Conservation (phyloP, 768 basidiomycete genomes). For the Naematelia aurantialba region DNA sequence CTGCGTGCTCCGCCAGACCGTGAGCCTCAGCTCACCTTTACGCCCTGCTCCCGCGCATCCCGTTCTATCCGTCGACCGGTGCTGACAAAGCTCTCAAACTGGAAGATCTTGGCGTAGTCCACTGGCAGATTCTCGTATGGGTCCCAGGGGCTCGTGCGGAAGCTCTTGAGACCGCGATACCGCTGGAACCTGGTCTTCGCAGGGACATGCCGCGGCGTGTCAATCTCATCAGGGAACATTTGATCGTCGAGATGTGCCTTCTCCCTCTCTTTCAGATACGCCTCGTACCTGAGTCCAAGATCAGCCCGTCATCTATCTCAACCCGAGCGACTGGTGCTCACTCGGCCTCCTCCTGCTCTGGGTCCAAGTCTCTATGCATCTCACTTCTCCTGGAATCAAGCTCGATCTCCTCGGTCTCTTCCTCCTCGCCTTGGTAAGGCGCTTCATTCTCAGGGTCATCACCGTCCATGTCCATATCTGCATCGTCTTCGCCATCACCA, state of each 20-base stretch:
- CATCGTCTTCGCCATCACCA: constrained; percentile 53
- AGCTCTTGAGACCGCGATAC: constrained; percentile 83
- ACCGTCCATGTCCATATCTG: constrained; percentile 43
- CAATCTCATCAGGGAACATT: constrained; percentile 92
- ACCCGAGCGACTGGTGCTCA: constrained; percentile 54
- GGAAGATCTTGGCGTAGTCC: constrained; percentile 92
- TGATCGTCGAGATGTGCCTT: constrained; percentile 66
- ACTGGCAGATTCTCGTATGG: constrained; percentile 90
- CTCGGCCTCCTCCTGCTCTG: constrained; percentile 82
- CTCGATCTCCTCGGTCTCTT: constrained; percentile 63
- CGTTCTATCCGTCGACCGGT: constrained; percentile 68
- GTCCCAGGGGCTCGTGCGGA: constrained; percentile 97
- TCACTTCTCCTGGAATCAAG: constrained; percentile 55
- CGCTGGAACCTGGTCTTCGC: constrained; percentile 82
- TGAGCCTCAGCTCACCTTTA: constrained; percentile 59
- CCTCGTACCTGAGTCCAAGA: constrained; percentile 52
- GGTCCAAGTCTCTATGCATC: constrained; percentile 56
- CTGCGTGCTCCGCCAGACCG: not conserved
- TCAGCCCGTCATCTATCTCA: constrained; percentile 52
- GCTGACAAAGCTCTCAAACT: constrained; percentile 89
- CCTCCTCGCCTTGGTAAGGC: constrained; percentile 54
- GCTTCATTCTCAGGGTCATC: constrained; percentile 32
- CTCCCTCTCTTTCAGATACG: constrained; percentile 47
- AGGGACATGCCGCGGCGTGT: constrained; percentile 80
- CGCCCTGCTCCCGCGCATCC: constrained; percentile 55